Evolutionary conservation across 495 filamentous ascomycete species (phyloP), one percentile per base, ranked within the genome.

Genomic region (Neurospora sp.): DNA sequence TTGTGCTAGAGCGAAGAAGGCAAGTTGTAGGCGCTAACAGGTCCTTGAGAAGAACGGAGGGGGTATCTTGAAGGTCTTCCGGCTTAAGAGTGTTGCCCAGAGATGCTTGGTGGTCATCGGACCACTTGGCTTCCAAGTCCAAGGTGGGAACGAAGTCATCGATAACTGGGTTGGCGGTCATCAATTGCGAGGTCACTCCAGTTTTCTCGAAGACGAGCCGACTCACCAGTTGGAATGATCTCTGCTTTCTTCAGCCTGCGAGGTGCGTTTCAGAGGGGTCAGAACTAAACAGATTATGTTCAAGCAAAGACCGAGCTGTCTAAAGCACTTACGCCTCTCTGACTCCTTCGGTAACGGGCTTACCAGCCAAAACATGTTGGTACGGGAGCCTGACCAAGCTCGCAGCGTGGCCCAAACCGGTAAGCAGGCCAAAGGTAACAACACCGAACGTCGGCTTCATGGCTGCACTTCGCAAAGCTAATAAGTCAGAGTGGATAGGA

Each of bases 71-170:
- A 10, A 88, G 82, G 3, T 85, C 76, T 5, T 82, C 77, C 0
- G 89, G 86, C 41, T 85, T 82, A 69, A 92, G 78, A 11, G 83
- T 87, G 80, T 92, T 92, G n/a, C 91, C 91, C 1, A 92, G 82
- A 4, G 79, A 79, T 39, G 84, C 81, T n/a, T 79, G 79, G 69
- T 85, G 76, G 41, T 82, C 78, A 1, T 81, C 78, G 0, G 86
- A 78, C 83, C 89, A 92, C 44, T 79, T 79, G 20, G 85, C 83
- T 18, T 83, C 76, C 39, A 92, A 76, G 73, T 83, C 79, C 72
- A 89, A 81, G 7, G 81, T 82, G 39, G 90, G 89, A 16, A 79
- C 77, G 75, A 93, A 92, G 76, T 89, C 87, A 76, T 92, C 86
- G 73, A 92, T 81, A 23, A 92, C 89, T 88, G 73, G n/a, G 18